phyloP scores from a whole-genome alignment of 768 basidiomycete genomes.

The Tylopilus sp. region DNA sequence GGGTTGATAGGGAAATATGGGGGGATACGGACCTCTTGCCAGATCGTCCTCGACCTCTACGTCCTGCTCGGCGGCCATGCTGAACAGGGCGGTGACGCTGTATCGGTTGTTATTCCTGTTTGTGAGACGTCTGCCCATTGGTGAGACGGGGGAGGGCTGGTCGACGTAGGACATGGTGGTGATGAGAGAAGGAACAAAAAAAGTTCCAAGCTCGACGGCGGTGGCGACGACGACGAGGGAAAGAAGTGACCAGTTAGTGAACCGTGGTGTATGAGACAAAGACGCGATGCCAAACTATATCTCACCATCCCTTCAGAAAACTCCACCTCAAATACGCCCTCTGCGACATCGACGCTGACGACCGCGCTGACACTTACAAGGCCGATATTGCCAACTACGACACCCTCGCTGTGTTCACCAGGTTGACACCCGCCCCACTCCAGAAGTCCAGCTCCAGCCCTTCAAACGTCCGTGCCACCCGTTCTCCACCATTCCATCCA shows the following conservation, averaged over 20 bases:
- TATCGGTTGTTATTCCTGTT: constrained; percentile 96
- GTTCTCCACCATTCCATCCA: constrained; percentile 10
- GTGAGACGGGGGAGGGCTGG: constrained; percentile 54
- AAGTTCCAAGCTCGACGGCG: background rate
- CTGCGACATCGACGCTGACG: constrained; percentile 56
- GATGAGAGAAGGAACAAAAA: background rate
- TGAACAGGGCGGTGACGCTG: constrained; percentile 92
- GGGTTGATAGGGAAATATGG: background rate
- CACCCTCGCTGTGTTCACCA: constrained; percentile 45
- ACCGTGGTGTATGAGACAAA: constrained; percentile 11
- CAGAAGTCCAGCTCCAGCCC: constrained; percentile 64
- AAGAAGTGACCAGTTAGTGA: constrained; percentile 11
- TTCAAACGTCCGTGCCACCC: constrained; percentile 50
- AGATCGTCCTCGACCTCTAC: constrained; percentile 97
- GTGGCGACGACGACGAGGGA: background rate
- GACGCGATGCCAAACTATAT: constrained; percentile 60
- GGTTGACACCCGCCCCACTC: constrained; percentile 44
- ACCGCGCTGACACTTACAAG: constrained; percentile 82
- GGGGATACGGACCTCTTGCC: constrained; percentile 67
- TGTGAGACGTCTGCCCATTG: constrained; percentile 72
- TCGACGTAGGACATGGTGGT: constrained; percentile 58
- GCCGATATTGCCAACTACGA: constrained; percentile 75
- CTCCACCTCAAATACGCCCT: constrained; percentile 50
- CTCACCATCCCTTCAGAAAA: constrained; percentile 73
- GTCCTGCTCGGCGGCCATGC: constrained; percentile 98